Base-by-base conservation (phyloP, 176 grass and related monocot genomes). In the Avena sativa region DNA sequence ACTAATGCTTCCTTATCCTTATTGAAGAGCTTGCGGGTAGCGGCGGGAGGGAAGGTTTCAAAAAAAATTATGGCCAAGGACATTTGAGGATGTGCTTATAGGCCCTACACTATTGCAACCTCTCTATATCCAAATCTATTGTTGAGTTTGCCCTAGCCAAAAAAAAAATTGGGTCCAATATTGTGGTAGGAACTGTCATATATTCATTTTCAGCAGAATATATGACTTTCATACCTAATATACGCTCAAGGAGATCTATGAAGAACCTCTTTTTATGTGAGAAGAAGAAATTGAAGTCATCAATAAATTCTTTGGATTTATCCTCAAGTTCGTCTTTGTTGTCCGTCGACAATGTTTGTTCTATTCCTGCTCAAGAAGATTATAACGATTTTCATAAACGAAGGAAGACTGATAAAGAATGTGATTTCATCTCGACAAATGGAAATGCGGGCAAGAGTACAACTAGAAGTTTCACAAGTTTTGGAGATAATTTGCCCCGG, bases 211-310 rank as follows among this genome's bases (percentile, higher is more conserved):
- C 8, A 26, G 38, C 38, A 64, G 46, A 86, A 79, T 34, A 71
- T 16, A 89, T 91, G 86, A 86, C 83, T 91, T 78, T 87, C 30
- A 91, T 81, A 25, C 83, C 72, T 86, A 84, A 62, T 85, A 76
- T 48, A 69, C 49, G 78, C 26, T 50, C 77, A 79, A 49, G 66
- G 32, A 79, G 61, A 67, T 47, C 83, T 91, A 82, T 57, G 82
- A 44, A 76, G 87, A 86, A 71, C 40, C 59, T 28, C 16, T 80
- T 88, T 86, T 25, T 86, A 62, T 57, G 71, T 49, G n/a, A 20
- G 60, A 88, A 86, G 74, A 81, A 86, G 76, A 84, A 88, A 81
- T 84, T 58, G 8, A 83, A 84, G 76, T 83, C 72, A 72, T 69
- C 76, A 78, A 23, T 60, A 16, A 46, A 57, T 86, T 67, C 4